Conservation (phyloP, 768 basidiomycete species). For the Xerocomus potaroensis region DNA sequence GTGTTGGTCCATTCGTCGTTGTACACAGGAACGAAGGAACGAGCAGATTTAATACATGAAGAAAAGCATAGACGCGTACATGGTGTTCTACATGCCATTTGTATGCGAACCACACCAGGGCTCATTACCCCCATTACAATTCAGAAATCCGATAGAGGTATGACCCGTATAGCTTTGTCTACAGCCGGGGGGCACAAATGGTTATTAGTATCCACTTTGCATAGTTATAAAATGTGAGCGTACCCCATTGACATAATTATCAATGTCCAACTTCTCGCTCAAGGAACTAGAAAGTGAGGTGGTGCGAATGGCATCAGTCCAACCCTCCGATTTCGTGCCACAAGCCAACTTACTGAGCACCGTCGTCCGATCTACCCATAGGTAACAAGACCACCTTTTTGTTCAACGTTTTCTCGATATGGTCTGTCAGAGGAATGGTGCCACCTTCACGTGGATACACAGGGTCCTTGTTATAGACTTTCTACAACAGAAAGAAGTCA, state of each 20-base stretch:
- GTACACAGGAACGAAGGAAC: no score
- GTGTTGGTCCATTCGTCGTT: no score
- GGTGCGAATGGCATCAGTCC: background rate
- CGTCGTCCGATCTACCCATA: constrained; percentile 90
- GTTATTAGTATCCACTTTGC: background rate
- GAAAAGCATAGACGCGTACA: no score
- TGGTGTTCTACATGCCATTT: no score
- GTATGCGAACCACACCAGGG: no score
- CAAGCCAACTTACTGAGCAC: constrained; percentile 65
- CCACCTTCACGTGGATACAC: constrained; percentile 81
- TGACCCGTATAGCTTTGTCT: background rate
- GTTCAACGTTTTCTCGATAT: constrained; percentile 75
- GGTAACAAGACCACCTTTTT: constrained; percentile 83
- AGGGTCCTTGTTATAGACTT: background rate
- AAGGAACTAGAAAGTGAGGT: constrained; percentile 51
- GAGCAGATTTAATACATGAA: no score
- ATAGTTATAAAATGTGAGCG: background rate
- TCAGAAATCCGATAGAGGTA: background rate
- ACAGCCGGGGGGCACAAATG: no score
- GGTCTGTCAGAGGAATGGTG: constrained; percentile 82
- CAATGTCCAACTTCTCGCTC: constrained; percentile 89
- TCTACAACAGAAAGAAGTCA: background rate
- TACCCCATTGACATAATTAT: constrained; percentile 46
- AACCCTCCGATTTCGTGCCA: background rate
- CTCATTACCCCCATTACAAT: no score